phyloP scores from a whole-genome alignment of 2,329 filamentous ascomycete genomes.

The Venturia carpophila region DNA sequence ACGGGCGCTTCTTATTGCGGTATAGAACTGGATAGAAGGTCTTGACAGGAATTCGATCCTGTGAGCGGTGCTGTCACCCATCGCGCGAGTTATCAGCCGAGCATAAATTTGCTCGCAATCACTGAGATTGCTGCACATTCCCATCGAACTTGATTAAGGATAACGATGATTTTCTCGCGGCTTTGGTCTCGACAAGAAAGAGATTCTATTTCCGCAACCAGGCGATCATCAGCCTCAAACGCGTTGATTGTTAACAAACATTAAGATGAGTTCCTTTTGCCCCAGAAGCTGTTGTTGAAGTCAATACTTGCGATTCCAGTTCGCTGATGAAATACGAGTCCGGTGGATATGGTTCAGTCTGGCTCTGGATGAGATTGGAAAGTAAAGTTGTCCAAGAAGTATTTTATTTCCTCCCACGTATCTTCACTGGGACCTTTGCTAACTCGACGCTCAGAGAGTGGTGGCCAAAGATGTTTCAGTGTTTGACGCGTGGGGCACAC shows the following conservation, averaged over 20 bases:
- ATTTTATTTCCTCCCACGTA: not conserved
- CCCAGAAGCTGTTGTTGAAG: not conserved
- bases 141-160: not conserved
- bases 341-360: not conserved
- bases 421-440: not conserved
- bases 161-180: not conserved
- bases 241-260: not conserved
- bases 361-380: not conserved
- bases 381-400: not conserved
- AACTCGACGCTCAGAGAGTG: not conserved
- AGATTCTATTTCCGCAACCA: not conserved
- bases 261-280: not conserved
- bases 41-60: too few relatives aligned
- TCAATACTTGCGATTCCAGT: not conserved
- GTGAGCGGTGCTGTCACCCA: too few relatives aligned
- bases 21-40: too few relatives aligned
- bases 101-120: too few relatives aligned
- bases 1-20: too few relatives aligned
- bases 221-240: not conserved
- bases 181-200: not conserved
- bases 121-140: not conserved
- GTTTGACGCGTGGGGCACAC: not conserved
- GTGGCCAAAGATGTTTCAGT: not conserved
- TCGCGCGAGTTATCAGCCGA: too few relatives aligned
- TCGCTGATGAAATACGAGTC: not conserved